Conservation (phyloP, 352 stramenopile genomes). For the Phytopythium aichiense region DNA sequence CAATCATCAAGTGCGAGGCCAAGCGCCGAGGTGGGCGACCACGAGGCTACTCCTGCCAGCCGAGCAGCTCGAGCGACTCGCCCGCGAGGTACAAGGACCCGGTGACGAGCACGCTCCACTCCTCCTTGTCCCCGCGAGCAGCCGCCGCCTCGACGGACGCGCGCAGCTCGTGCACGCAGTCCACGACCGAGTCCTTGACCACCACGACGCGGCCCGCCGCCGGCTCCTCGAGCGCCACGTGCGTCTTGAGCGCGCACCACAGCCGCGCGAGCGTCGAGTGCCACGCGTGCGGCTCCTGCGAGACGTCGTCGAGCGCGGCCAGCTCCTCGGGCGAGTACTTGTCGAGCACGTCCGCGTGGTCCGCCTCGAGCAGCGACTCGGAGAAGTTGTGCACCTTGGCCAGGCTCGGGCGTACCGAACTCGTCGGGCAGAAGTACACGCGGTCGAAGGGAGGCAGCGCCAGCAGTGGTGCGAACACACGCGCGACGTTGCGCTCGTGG, state of each 20-base stretch:
- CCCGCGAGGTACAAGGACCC: slow-evolving; percentile 73
- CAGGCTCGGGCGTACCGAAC: slow-evolving; percentile 53
- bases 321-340: slow-evolving; percentile 45
- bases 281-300: slow-evolving; percentile 40
- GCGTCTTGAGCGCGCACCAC: slow-evolving; percentile 44
- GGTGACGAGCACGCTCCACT: slow-evolving; percentile 65
- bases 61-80: slow-evolving; percentile 54
- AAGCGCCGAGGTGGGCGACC: not conserved
- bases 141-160: slow-evolving; percentile 16
- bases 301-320: slow-evolving; percentile 33
- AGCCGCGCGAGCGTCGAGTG: slow-evolving; percentile 53
- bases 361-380: slow-evolving; percentile 41
- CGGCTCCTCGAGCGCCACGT: slow-evolving; percentile 26
- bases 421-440: slow-evolving; percentile 75
- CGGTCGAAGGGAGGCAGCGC: slow-evolving; percentile 50
- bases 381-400: slow-evolving; percentile 70
- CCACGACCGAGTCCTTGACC: slow-evolving; percentile 53
- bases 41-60: slow-evolving; percentile 50
- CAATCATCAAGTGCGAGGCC: not conserved
- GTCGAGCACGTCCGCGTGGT: slow-evolving; percentile 28
- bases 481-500: slow-evolving; percentile 76
- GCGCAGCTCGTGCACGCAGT: slow-evolving; percentile 59
- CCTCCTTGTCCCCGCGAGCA: slow-evolving; percentile 19
- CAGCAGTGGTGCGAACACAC: slow-evolving; percentile 58
- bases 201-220: slow-evolving; percentile 19